Base-by-base conservation (phyloP, 495 filamentous ascomycete species). In the Hypoxylon rickii region DNA sequence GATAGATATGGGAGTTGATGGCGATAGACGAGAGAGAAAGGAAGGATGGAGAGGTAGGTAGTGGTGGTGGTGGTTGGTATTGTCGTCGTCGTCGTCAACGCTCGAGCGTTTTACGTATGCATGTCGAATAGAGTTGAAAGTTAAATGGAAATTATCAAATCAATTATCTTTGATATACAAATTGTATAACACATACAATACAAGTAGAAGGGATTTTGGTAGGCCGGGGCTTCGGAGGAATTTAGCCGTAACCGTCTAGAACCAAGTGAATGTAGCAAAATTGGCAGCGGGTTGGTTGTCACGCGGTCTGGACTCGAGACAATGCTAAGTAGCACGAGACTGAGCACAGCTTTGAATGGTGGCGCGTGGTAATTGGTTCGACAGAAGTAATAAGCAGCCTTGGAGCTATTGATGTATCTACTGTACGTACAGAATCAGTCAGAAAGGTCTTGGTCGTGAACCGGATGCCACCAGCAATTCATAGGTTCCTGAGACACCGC, bases 331-430 rank as follows among this genome's bases (percentile, higher is more conserved):
- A 53, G 29, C 58, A 62, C 51, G 52, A 53, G 58, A 51, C 47
- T 8, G 17, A 26, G 31, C 33, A 57, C 33, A 61, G 24, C 40
- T 50, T 29, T 32, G 47, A 62, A 56, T 62, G 58, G 58, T 62
- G 58, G 58, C 58, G 46, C 47, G 52, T 56, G 33, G 46, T 51
- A 57, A 62, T 57, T 62, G 58, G 58, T 53, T 49, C 21, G 7
- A 48, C 8, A 13, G 17, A 44, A 31, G 12, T 8, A 3, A 3
- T 7, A 34, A 13, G 3, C 21, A 29, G 17, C 7, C 5, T 8
- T 3, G 26, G 5, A 21, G 37, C 6, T 39, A 39, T 26, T 11
- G 10, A 42, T 21, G 43, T 31, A 53, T 59, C 31, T 53, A 49
- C 37, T 59, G 56, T 42, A 48, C 44, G 12, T 29, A n/a, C n/a